These are phyloP conservation scores for Primulina huaijiensis DNA, from an alignment of 257 asterid species.

Conservation along the genomic window DNA sequence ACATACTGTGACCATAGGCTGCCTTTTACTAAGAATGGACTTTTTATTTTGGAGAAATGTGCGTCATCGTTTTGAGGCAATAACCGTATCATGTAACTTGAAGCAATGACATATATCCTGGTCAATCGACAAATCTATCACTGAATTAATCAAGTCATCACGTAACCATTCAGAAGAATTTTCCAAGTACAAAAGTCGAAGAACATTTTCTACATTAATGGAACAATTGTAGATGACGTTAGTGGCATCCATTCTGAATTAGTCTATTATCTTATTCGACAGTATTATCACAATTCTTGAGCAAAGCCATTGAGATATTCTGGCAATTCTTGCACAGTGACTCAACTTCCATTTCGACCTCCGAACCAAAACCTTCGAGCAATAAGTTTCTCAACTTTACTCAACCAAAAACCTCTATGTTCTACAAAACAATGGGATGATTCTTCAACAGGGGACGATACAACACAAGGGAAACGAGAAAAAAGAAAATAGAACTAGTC, in stretches of 20 bases:
- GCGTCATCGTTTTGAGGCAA: too few species aligned
- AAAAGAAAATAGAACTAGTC: neutral
- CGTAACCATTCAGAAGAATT: too few species aligned
- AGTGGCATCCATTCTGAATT: too few species aligned
- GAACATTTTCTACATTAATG: neutral
- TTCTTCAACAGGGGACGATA: neutral
- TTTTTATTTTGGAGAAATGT: too few species aligned
- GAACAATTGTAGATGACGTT: neutral
- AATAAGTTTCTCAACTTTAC: neutral
- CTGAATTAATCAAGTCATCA: too few species aligned
- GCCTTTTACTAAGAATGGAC: neutral
- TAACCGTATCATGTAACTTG: too few species aligned
- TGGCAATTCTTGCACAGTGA: neutral
- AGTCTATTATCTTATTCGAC: neutral
- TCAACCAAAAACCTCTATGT: neutral
- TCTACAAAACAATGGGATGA: conserved; percentile 14
- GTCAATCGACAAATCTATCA: too few species aligned
- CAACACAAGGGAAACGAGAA: neutral
- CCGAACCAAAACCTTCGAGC: neutral
- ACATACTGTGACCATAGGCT: neutral
- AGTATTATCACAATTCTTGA: neutral
- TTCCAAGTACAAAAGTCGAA: too few species aligned
- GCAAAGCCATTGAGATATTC: neutral
- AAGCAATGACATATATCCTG: too few species aligned
- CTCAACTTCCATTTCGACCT: neutral